Evolutionary conservation across 495 filamentous ascomycete species (phyloP), one percentile per base, ranked within the genome.

Genomic region (Geopyxis carbonaria): DNA sequence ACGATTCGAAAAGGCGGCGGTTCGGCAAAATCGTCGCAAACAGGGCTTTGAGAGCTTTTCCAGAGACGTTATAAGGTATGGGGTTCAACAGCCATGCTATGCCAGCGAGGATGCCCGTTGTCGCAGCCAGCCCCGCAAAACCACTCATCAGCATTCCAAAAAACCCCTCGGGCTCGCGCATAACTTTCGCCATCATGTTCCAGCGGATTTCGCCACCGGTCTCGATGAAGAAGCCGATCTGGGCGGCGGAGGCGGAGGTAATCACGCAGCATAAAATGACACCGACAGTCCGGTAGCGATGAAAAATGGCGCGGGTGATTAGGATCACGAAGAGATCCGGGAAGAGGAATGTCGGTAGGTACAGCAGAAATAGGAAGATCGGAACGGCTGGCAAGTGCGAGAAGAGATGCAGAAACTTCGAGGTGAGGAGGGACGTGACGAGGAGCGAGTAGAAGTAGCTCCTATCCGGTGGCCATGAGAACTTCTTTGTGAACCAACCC

Each of bases 141-240:
- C 61, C 61, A 22, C 54, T 62, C 36, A 64, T 47, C n/a, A 64
- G 43, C 38, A 64, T 57, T 33, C 62, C 62, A 19, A 48, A 40
- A 55, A 62, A 61, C 21, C 60, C 61, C 4, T 60, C 59, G 5
- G 60, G 59, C 30, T 64, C 61, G 19, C 48, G 57, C 11, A 64
- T 36, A 45, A 64, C 61, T 39, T 58, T 62, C 40, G 47, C 45
- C 34, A 53, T 53, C 33, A 58, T 57, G 16, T 50, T 47, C 61
- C 61, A 64, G 38, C 57, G 53, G 40, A 64, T 58, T 30, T 64
- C 60, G 33, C 56, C 56, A 9, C 61, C 61, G 5, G 61, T 64
- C 42, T 64, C 59, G 29, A 61, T 45, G 43, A 60, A 64, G 47
- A 64, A 64, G 23, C 60, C 60, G 32, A 62, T 60, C 37, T 62